Evolutionary conservation across 208 protist species (phyloP).

Genomic region (Acanthamoeba lenticulata): DNA sequence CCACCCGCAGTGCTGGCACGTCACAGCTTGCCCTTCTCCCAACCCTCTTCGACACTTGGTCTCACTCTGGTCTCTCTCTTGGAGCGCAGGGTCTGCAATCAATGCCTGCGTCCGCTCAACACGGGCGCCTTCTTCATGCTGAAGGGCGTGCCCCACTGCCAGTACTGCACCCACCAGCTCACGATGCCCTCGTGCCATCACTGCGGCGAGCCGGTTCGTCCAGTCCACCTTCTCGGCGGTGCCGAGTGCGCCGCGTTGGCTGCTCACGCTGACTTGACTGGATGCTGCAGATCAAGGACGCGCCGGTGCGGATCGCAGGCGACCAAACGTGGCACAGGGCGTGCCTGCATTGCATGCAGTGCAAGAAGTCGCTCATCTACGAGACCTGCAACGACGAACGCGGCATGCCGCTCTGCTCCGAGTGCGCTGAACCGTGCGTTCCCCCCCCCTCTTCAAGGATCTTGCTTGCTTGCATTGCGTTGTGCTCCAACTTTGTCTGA

Average conservation of each 20-base stretch:
- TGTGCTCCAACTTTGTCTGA: neutral
- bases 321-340: neutral
- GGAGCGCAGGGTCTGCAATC: neutral
- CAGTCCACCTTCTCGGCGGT: neutral
- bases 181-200: neutral
- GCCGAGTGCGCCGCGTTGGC: too few species aligned
- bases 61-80: neutral
- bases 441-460: neutral
- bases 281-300: neutral
- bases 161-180: conserved; percentile 24
- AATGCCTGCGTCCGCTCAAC: conserved; percentile 3
- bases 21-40: neutral
- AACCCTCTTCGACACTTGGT: neutral
- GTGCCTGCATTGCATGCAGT: conserved; percentile 13
- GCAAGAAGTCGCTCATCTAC: neutral
- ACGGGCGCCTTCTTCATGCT: conserved; percentile 30
- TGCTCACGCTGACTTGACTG: neutral
- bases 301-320: neutral
- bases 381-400: neutral
- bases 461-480: neutral
- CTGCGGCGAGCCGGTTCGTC: neutral
- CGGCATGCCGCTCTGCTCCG: conserved; percentile 14
- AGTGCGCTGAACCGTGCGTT: neutral
- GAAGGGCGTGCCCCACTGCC: conserved; percentile 1
- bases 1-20: neutral